Evolutionary conservation across 2,329 filamentous ascomycete species (phyloP).

Genomic region (Aspergillus puulaauensis): DNA sequence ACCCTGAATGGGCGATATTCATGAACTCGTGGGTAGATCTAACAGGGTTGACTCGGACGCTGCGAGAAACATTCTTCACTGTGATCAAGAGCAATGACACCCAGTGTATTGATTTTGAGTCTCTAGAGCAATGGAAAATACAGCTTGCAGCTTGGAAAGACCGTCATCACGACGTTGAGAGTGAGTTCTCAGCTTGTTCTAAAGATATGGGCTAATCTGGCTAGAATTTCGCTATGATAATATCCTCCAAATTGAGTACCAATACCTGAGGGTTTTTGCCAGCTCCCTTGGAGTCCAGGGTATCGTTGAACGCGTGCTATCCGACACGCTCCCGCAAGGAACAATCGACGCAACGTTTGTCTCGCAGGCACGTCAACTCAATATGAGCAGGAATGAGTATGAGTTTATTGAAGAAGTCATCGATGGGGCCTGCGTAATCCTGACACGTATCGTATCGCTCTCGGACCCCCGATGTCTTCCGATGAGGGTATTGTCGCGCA

Average conservation of each 20-base stretch:
- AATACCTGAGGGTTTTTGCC: slow-evolving; percentile 34
- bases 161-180: neutral
- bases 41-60: slow-evolving; percentile 35
- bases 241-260: slow-evolving; percentile 49
- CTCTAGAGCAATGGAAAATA: slow-evolving; percentile 11
- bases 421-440: slow-evolving; percentile 46
- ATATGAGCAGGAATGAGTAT: slow-evolving; percentile 35
- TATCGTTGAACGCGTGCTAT: slow-evolving; percentile 35
- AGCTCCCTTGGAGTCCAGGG: slow-evolving; percentile 49
- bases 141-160: slow-evolving; percentile 12
- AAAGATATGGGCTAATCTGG: neutral
- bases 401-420: slow-evolving; percentile 52
- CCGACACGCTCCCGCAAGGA: slow-evolving; percentile 26
- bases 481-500: slow-evolving; percentile 49
- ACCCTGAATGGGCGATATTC: slow-evolving; percentile 44
- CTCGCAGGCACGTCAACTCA: slow-evolving; percentile 8
- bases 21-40: slow-evolving; percentile 45
- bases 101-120: neutral
- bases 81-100: neutral
- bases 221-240: slow-evolving; percentile 24
- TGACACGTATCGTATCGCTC: slow-evolving; percentile 40
- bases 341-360: slow-evolving; percentile 19
- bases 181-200: neutral
- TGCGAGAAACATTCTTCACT: slow-evolving; percentile 22
- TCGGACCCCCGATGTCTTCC: slow-evolving; percentile 47